Evolutionary conservation across 495 filamentous ascomycete genomes (phyloP).

Genomic region (Chaetomidium leptoderma): DNA sequence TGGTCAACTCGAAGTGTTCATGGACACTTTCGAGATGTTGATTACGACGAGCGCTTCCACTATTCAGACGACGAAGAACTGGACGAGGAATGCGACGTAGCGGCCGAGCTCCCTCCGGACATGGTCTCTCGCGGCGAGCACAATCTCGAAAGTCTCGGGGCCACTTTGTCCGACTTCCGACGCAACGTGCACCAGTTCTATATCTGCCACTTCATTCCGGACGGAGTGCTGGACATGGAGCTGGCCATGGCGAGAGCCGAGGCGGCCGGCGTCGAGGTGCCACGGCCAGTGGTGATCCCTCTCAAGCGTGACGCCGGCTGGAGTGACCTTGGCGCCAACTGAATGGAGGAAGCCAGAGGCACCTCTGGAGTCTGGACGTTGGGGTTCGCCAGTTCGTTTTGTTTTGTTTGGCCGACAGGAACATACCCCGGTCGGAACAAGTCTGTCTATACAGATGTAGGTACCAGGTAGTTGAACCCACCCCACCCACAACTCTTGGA

Average conservation of each 20-base stretch:
- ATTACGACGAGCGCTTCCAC: not conserved
- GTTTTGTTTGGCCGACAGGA: not conserved
- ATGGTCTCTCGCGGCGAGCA: not conserved
- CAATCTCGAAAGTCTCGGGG: not conserved
- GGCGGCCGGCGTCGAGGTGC: not conserved
- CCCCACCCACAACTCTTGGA: no score
- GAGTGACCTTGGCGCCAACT: no score
- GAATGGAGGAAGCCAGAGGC: not conserved
- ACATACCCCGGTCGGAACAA: no score
- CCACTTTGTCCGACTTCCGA: not conserved
- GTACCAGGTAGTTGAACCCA: no score
- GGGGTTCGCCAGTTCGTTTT: not conserved
- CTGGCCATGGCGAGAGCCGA: slow-evolving; percentile 1
- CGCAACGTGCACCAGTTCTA: not conserved
- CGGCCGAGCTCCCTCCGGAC: not conserved
- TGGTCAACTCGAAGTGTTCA: not conserved
- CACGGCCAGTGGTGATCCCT: slow-evolving; percentile 1
- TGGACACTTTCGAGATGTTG: not conserved
- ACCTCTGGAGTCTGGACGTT: not conserved
- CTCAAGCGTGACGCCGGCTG: not conserved
- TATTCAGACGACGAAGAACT: not conserved
- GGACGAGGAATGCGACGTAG: not conserved
- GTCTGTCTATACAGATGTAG: no score
- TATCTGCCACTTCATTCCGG: not conserved
- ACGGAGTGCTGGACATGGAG: slow-evolving; percentile 10